A percentile compares a stretch with the other conserved stretches of the same genome.
phyloP scores from a whole-genome alignment of 345 rosid species.

The Passiflora organensis region DNA sequence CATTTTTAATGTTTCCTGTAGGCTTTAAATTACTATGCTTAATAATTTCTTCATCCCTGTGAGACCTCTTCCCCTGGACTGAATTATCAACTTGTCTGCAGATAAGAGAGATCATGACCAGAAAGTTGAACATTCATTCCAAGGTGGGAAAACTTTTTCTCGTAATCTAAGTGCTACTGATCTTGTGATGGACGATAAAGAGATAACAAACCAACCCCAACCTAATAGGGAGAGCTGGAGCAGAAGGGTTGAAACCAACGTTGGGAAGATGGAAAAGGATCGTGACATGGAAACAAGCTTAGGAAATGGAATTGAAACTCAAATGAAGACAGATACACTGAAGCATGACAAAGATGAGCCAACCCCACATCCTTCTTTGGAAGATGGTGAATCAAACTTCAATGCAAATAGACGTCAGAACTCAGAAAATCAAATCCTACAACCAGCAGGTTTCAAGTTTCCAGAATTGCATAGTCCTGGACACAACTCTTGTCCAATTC shows the following conservation, averaged over 20 bases:
- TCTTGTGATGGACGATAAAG: slow-evolving; percentile 21
- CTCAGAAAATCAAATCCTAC: slow-evolving; percentile 22
- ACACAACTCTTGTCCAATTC: slow-evolving; percentile 30
- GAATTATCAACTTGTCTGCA: too few relatives aligned
- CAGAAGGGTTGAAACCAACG: not conserved
- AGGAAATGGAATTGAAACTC: slow-evolving; percentile 22
- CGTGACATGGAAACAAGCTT: too few relatives aligned
- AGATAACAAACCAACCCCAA: slow-evolving; percentile 8
- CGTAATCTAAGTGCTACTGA: slow-evolving; percentile 18
- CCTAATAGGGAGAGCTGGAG: slow-evolving; percentile 3
- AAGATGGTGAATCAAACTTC: slow-evolving; percentile 22
- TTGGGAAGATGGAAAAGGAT: slow-evolving; percentile 6
- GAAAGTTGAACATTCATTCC: slow-evolving; percentile 23
- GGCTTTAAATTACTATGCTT: too few relatives aligned
- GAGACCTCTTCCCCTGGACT: too few relatives aligned
- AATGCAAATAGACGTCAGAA: slow-evolving; percentile 9
- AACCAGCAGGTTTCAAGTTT: slow-evolving; percentile 20
- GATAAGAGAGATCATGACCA: slow-evolving; percentile 33
- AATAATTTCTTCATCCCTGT: too few relatives aligned
- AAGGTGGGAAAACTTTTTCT: slow-evolving; percentile 13
- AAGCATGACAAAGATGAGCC: slow-evolving; percentile 30
- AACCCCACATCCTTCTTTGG: slow-evolving; percentile 29
- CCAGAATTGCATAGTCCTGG: slow-evolving; percentile 17
- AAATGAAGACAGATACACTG: too few relatives aligned
- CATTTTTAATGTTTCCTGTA: too few relatives aligned